Conservation (phyloP, 306 rosid species). For the Mucuna pruriens region DNA sequence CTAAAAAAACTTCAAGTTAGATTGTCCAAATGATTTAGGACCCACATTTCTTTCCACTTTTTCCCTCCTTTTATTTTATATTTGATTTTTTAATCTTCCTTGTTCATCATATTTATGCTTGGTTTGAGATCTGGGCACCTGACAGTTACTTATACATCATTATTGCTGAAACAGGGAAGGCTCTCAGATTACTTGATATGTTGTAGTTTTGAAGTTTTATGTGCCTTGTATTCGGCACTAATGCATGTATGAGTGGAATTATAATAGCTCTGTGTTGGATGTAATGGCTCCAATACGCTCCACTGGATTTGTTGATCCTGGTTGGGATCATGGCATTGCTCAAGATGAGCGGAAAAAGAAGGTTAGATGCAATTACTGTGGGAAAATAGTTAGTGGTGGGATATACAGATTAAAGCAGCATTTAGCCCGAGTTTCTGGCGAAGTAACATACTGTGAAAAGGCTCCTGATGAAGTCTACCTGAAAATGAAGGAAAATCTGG, state of each 20-base stretch:
- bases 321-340: conserved; percentile 97
- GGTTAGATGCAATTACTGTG: conserved; percentile 96
- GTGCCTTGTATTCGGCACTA: conserved; percentile 33
- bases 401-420: conserved; percentile 97
- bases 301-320: conserved; percentile 87
- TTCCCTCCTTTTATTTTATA: not conserved
- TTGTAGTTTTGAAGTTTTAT: conserved; percentile 23
- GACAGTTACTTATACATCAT: conserved; percentile 14
- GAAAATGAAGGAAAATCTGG: conserved; percentile 88
- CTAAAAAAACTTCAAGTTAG: not conserved
- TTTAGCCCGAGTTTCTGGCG: conserved; percentile 97
- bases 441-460: conserved; percentile 92
- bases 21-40: not conserved
- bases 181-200: conserved; percentile 39
- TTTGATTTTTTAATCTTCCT: not conserved
- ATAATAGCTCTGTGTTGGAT: conserved; percentile 35
- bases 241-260: conserved; percentile 37
- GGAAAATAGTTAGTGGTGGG: conserved; percentile 97
- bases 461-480: conserved; percentile 93
- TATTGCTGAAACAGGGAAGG: conserved; percentile 25
- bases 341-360: conserved; percentile 98
- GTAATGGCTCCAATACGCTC: conserved; percentile 81
- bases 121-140: not conserved
- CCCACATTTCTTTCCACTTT: not conserved
- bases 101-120: not conserved